Percentiles rank a stretch among this genome's conserved stretches.
These are phyloP conservation scores for Debaryomyces sp. DNA, from an alignment of 1,139 yeast genomes.

Conservation along the genomic window DNA sequence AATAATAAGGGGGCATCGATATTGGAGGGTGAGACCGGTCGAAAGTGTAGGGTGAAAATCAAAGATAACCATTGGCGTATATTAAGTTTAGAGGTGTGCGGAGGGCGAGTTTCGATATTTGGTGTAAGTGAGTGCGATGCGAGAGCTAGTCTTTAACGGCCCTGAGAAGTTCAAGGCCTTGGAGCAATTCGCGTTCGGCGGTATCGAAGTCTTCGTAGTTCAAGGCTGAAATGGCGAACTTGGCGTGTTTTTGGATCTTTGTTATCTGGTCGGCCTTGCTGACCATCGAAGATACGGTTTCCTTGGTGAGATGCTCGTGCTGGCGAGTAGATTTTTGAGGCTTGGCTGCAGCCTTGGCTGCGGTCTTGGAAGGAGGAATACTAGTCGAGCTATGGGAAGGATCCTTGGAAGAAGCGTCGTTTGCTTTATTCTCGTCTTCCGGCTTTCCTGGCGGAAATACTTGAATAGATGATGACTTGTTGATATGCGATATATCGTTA, in stretches of 20 bases:
- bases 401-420: not conserved
- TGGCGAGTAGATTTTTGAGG: constrained; percentile 4
- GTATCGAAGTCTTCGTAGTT: constrained; percentile 88
- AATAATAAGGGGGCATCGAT: not conserved
- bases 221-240: constrained; percentile 90
- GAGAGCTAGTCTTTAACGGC: constrained; percentile 12
- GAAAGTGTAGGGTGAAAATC: not conserved
- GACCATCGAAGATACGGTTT: constrained; percentile 52
- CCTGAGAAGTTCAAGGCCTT: constrained; percentile 56
- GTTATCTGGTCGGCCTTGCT: constrained; percentile 62
- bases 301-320: constrained; percentile 36
- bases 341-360: not conserved
- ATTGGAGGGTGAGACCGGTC: not conserved
- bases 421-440: not conserved
- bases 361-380: not conserved
- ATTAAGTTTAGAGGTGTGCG: not conserved
- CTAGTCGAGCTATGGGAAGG: not conserved
- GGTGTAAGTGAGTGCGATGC: not conserved
- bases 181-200: constrained; percentile 71
- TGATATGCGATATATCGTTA: constrained; percentile 36
- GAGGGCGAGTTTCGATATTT: not conserved
- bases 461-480: constrained; percentile 42
- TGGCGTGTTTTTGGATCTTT: constrained; percentile 83
- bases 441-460: constrained; percentile 31
- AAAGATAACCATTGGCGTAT: not conserved